Evolutionary conservation across 2,329 filamentous ascomycete genomes (phyloP).

Genomic region (Tympanopsis confertula): DNA sequence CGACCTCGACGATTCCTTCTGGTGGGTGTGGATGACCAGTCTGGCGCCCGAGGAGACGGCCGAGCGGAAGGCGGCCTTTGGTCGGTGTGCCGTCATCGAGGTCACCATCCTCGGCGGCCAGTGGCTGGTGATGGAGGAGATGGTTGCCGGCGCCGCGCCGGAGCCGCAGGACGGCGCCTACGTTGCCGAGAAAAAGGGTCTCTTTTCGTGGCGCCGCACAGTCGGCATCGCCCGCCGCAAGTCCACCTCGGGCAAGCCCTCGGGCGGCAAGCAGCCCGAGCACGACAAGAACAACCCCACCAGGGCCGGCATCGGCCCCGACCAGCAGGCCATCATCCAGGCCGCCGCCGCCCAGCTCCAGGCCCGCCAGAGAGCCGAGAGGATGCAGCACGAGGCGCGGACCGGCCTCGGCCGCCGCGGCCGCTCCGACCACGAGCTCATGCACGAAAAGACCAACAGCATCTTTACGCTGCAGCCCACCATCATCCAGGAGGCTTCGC

Average conservation of each 20-base stretch:
- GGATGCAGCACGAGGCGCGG: conserved; percentile 30
- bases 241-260: conserved; percentile 50
- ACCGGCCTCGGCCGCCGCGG: conserved; percentile 31
- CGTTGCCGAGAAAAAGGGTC: conserved; percentile 88
- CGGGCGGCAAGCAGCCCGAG: conserved; percentile 30
- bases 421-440: conserved; percentile 42
- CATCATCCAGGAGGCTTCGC: conserved; percentile 75
- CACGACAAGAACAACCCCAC: conserved; percentile 35
- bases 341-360: conserved; percentile 79
- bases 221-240: conserved; percentile 55
- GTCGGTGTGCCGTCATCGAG: conserved; percentile 83
- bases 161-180: conserved; percentile 77
- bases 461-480: conserved; percentile 77
- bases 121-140: conserved; percentile 93
- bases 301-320: conserved; percentile 75
- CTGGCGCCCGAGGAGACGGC: conserved; percentile 79
- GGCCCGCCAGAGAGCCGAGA: conserved; percentile 51
- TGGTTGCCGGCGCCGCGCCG: conserved; percentile 81
- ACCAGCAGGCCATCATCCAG: conserved; percentile 87
- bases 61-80: conserved; percentile 82
- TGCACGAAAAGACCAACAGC: conserved; percentile 71
- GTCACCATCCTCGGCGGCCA: conserved; percentile 69
- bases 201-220: conserved; percentile 72
- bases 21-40: conserved; percentile 99
- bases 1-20: conserved; percentile 88